Evolutionary conservation across 179 eudicot species (phyloP), one percentile per base, ranked within the genome.

Genomic region (Actinidia polygama): DNA sequence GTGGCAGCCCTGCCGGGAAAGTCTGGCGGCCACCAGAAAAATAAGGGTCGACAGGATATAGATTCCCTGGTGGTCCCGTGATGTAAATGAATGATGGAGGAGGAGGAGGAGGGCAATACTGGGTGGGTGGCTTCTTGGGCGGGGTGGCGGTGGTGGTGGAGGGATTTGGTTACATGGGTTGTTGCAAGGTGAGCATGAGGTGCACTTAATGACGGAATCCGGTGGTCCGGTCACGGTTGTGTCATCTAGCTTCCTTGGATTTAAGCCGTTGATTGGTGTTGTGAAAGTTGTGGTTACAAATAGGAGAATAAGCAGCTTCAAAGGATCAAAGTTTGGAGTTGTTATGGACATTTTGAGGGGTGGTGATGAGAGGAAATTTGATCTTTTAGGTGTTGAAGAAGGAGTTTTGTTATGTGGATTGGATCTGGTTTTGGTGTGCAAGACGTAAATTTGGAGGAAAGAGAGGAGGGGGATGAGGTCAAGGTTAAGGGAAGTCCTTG

Each of bases 51-150:
- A 93, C 83, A 5, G 95, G 95, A 51, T 93, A 93, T 4, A 93
- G 61, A n/a, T 76, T 73, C 18, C 92, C 92, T 11, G 97, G 95
- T 1, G 94, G 94, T 19, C 88, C 92, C 0, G 87, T 88, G 3
- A 86, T 30, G 86, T 87, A 91, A 47, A 57, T 57, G 46, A 7
- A 80, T 0, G 83, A 24, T 51, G 82, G 11, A 1, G 61, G 16
- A 1, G 61, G 3, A n/a, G 97, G 97, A 1, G 97, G 97, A 50
- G 97, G 97, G 84, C 94, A 90, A 87, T 89, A 66, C 7, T 26
- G 54, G 67, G 75, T 63, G 5, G 88, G 83, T 11, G 85, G 86
- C 77, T 83, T 83, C 61, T 87, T 87, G 0, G 92, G 85, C 0
- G 85, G 84, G 89, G 85, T 12, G 61, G 61, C 10, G 61, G 88